Evolutionary conservation across 2,329 filamentous ascomycete genomes (phyloP).

Genomic region (Esteya vermicola): DNA sequence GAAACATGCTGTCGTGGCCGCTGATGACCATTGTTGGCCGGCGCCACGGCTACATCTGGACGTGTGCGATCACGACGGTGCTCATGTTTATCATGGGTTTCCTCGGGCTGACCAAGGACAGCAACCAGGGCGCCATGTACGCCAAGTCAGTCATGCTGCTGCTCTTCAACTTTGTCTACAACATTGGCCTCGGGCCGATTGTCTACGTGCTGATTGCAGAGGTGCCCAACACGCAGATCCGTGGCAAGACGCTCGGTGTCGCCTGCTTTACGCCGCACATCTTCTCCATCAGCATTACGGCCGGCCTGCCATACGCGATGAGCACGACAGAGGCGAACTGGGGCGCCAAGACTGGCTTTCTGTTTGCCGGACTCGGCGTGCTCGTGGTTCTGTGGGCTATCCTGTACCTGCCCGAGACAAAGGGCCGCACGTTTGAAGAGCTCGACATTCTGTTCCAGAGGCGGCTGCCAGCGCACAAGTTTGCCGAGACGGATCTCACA

Average conservation of each 20-base stretch:
- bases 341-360: constrained; percentile 20
- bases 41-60: constrained; percentile 19
- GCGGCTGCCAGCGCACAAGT: background rate
- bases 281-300: constrained; percentile 17
- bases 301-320: constrained; percentile 14
- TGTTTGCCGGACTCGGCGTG: constrained; percentile 19
- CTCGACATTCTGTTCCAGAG: constrained; percentile 26
- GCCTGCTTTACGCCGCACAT: background rate
- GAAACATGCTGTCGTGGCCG: constrained; percentile 19
- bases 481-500: background rate
- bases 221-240: constrained; percentile 18
- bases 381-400: constrained; percentile 20
- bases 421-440: constrained; percentile 31
- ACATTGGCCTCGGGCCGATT: constrained; percentile 21
- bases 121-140: background rate
- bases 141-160: constrained; percentile 11
- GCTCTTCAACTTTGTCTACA: constrained; percentile 20
- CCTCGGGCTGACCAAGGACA: constrained; percentile 18
- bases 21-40: constrained; percentile 23
- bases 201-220: constrained; percentile 22
- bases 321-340: constrained; percentile 14
- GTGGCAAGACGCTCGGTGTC: constrained; percentile 17
- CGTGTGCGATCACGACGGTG: constrained; percentile 20
- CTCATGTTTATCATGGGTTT: constrained; percentile 17
- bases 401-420: constrained; percentile 30